Evolutionary conservation across 345 rosid species (phyloP).

Genomic region (Brassica nigra): DNA sequence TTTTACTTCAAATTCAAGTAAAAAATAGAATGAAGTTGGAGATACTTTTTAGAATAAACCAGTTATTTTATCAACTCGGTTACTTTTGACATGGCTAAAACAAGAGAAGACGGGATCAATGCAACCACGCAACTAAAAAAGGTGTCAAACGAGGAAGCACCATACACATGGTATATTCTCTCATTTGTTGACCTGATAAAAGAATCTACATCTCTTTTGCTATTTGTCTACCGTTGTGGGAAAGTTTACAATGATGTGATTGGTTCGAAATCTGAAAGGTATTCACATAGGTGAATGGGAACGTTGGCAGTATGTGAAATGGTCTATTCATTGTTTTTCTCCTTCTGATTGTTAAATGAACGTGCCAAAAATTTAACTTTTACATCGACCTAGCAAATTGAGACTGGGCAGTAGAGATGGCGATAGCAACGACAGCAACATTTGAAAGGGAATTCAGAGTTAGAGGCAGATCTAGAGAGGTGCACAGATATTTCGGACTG

Average conservation of each 20-base stretch:
- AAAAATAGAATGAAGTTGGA: too few relatives aligned
- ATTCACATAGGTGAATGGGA: slow-evolving; percentile 17
- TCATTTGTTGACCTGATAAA: neutral
- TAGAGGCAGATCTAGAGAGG: neutral
- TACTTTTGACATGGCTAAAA: slow-evolving; percentile 3
- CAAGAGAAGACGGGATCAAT: neutral
- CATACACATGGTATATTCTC: neutral
- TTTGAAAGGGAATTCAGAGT: neutral
- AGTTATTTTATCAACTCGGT: neutral
- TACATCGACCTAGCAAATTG: neutral
- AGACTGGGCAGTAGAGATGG: neutral
- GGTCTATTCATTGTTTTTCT: neutral
- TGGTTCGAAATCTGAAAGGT: neutral
- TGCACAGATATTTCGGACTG: neutral
- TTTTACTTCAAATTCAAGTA: too few relatives aligned
- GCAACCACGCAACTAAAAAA: slow-evolving; percentile 1
- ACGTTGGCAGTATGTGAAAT: slow-evolving; percentile 20
- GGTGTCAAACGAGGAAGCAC: neutral
- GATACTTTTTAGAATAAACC: neutral
- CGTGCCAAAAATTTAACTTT: neutral
- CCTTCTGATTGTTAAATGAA: neutral
- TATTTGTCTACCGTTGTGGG: neutral
- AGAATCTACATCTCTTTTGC: neutral
- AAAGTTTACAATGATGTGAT: neutral
- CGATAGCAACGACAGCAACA: neutral